phyloP scores from a whole-genome alignment of 2,329 filamentous ascomycete species.

The Fonsecaea erecta region DNA sequence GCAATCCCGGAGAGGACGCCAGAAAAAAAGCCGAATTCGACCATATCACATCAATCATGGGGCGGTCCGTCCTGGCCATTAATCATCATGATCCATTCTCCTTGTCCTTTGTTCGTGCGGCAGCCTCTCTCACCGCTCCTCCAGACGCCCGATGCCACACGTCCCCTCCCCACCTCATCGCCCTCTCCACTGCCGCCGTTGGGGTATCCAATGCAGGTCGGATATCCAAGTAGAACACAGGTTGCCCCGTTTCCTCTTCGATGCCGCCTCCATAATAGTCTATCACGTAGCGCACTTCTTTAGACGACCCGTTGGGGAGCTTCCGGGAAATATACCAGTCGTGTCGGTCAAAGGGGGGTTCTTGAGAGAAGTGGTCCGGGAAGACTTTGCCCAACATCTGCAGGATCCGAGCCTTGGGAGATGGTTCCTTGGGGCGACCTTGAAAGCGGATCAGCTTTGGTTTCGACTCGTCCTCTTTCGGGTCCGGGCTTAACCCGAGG shows the following conservation, averaged over 20 bases:
- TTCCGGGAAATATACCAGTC: constrained; percentile 92
- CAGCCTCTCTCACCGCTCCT: constrained; percentile 61
- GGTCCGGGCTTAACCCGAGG: constrained; percentile 24
- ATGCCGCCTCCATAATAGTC: constrained; percentile 85
- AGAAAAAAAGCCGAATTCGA: background rate
- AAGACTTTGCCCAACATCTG: constrained; percentile 79
- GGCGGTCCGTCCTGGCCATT: background rate
- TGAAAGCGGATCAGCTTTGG: constrained; percentile 82
- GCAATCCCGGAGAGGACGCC: background rate
- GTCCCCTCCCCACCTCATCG: constrained; percentile 88
- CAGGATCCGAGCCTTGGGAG: constrained; percentile 85
- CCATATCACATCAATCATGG: background rate
- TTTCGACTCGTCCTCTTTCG: constrained; percentile 52
- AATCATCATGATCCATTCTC: constrained; percentile 11
- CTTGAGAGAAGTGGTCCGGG: constrained; percentile 77
- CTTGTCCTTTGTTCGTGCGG: constrained; percentile 15
- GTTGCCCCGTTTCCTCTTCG: constrained; percentile 81
- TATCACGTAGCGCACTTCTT: constrained; percentile 90
- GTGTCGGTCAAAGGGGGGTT: constrained; percentile 92
- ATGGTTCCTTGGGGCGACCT: constrained; percentile 84
- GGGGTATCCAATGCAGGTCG: constrained; percentile 84
- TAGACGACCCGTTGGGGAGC: constrained; percentile 65
- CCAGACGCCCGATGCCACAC: constrained; percentile 91
- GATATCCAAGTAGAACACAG: constrained; percentile 95
- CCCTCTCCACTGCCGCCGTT: constrained; percentile 75